Conservation (phyloP, 805 yeast species). For the Brettanomyces bruxellensis region DNA sequence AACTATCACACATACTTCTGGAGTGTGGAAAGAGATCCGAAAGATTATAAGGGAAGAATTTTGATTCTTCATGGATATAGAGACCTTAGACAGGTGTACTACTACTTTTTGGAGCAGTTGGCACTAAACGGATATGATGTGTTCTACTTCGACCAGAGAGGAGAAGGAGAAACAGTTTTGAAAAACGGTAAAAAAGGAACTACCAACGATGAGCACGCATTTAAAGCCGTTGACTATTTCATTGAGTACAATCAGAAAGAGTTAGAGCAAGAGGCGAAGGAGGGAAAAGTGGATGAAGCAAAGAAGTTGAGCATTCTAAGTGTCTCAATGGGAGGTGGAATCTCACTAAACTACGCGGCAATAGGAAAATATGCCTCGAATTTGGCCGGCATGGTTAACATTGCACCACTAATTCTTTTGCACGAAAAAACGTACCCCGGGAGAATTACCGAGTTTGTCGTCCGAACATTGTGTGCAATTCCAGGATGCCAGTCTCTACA, state of each 20-base stretch:
- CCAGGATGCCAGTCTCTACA: conserved; percentile 35
- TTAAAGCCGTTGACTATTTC: conserved; percentile 53
- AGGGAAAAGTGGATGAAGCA: neutral
- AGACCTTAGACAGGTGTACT: conserved; percentile 44
- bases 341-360: conserved; percentile 52
- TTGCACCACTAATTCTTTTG: conserved; percentile 53
- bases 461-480: conserved; percentile 32
- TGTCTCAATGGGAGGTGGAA: conserved; percentile 81
- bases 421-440: conserved; percentile 56
- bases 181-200: conserved; percentile 40
- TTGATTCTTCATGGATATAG: conserved; percentile 66
- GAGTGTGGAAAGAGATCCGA: conserved; percentile 2
- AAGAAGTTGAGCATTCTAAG: conserved; percentile 49
- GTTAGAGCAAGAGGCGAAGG: conserved; percentile 11
- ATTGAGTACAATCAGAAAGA: conserved; percentile 35
- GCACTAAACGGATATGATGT: conserved; percentile 49
- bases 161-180: conserved; percentile 59
- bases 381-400: conserved; percentile 37
- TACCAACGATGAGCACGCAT: conserved; percentile 48
- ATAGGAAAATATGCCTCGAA: conserved; percentile 40
- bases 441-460: conserved; percentile 28
- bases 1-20: conserved; percentile 16
- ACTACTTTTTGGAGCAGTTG: conserved; percentile 44
- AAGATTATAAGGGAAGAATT: conserved; percentile 39
- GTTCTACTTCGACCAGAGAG: conserved; percentile 67